Base-by-base conservation (phyloP, 768 basidiomycete genomes). In the Grammothele lineata region DNA sequence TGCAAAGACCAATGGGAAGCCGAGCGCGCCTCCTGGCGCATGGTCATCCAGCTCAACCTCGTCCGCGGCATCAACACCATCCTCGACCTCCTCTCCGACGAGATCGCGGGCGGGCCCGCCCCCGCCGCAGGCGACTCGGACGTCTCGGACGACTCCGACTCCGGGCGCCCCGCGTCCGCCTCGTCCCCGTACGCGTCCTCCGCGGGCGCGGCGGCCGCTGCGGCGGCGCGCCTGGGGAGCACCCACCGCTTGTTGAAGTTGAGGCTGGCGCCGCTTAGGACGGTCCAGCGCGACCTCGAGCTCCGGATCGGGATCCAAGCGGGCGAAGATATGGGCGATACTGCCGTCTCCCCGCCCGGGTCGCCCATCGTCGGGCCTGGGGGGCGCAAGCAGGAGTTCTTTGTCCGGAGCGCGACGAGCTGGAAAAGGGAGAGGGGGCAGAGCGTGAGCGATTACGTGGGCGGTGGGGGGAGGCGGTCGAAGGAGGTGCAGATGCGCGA, bases 21-120 rank as follows among this genome's bases (percentile, higher is more conserved):
- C 41, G 87, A 91, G 59, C 81, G 86, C n/a, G 68, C 74, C 22
- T 80, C 83, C 32, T 91, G 88, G 88, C 77, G 83, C 15, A 72
- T 80, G 1, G 82, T 90, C 48, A 77, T 91, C 14, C 87, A 88
- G 53, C 80, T 91, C 43, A 91, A 91, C 62, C 73, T 91, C 51
- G 78, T 89, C 23, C 82, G 78, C 36, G 82, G 81, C 30, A 76
- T 88, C 57, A 81, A 78, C 40, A 69, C 70, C 49, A 81, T 91
- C 49, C 75, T 87, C 47, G 74, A 77, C 42, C 71, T 81, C 40
- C 64, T 90, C 43, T 72, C 79, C 53, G 68, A 70, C 11, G 82
- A 81, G 44, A 65, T 81, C 60, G 69, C 71, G 47, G 70, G 72
- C 6, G 67, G 37, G 5, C 25, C 43, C 4, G 18, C 40, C 2